Evolutionary conservation across 495 filamentous ascomycete genomes (phyloP).

Genomic region (Penicillium antarcticum): DNA sequence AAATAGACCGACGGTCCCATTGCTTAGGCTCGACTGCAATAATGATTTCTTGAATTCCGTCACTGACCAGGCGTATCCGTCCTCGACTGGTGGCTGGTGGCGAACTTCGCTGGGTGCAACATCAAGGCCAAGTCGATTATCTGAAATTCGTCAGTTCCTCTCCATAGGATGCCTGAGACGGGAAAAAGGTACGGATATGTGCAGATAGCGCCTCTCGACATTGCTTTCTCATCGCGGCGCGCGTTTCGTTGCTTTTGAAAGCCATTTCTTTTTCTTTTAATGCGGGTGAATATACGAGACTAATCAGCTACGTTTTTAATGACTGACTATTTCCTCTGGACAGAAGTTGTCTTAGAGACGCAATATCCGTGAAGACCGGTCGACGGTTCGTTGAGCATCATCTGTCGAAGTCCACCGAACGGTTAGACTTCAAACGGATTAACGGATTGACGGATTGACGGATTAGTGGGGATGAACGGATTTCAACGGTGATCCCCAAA

Average conservation of each 20-base stretch:
- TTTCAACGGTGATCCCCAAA: too few relatives aligned
- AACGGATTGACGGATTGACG: too few relatives aligned
- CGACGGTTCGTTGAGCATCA: too few relatives aligned
- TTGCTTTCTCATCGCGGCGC: neutral
- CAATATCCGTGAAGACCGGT: too few relatives aligned
- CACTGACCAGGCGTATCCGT: slow-evolving; percentile 6
- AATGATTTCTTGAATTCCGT: neutral
- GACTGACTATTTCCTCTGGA: too few relatives aligned
- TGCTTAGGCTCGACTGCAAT: neutral
- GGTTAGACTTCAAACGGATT: too few relatives aligned
- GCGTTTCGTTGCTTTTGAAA: neutral
- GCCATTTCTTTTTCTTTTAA: too few relatives aligned
- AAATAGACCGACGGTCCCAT: neutral
- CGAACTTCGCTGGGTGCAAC: neutral
- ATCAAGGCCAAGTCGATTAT: neutral
- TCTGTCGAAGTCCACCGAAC: too few relatives aligned
- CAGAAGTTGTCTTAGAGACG: too few relatives aligned
- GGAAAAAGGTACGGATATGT: neutral
- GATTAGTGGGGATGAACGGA: too few relatives aligned
- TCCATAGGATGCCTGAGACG: neutral
- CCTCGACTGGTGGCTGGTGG: neutral
- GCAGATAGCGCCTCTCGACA: neutral
- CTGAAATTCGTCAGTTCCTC: neutral
- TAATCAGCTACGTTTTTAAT: too few relatives aligned
- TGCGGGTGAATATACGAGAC: too few relatives aligned